Percentiles rank a stretch among this genome's conserved stretches.
Conservation (phyloP, 805 yeast species). For the Myxozyma lipomycoides region DNA sequence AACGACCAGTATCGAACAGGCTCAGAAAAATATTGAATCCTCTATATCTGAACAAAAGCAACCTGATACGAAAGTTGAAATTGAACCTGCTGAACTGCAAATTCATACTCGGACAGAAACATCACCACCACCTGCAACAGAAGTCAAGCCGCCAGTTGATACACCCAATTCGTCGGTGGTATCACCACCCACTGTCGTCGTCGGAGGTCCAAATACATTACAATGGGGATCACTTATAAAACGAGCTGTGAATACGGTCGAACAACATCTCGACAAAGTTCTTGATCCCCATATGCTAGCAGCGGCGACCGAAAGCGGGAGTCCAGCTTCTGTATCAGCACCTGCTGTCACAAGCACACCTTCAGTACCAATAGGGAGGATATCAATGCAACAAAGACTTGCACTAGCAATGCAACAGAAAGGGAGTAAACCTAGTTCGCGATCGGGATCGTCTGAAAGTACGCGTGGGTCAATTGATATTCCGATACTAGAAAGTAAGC, state of each 20-base stretch:
- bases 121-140: no score
- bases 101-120: no score
- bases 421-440: conserved; percentile 4
- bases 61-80: no score
- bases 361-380: conserved; percentile 18
- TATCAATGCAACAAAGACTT: conserved; percentile 78
- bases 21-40: no score
- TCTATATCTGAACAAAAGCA: no score
- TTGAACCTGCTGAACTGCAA: no score
- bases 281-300: conserved; percentile 26
- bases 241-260: conserved; percentile 44
- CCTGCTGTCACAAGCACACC: not conserved
- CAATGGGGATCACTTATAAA: conserved; percentile 37
- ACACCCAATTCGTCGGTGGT: no score
- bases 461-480: conserved; percentile 1
- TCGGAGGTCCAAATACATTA: not conserved
- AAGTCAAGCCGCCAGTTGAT: no score
- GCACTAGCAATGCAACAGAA: conserved; percentile 41
- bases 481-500: not conserved
- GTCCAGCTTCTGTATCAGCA: not conserved
- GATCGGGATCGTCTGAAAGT: conserved; percentile 1
- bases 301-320: conserved; percentile 6
- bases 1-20: no score
- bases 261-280: conserved; percentile 41
- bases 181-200: no score